Evolutionary conservation across 2,329 filamentous ascomycete species (phyloP), one percentile per base, ranked within the genome.

Genomic region (Xylaria polymorpha): DNA sequence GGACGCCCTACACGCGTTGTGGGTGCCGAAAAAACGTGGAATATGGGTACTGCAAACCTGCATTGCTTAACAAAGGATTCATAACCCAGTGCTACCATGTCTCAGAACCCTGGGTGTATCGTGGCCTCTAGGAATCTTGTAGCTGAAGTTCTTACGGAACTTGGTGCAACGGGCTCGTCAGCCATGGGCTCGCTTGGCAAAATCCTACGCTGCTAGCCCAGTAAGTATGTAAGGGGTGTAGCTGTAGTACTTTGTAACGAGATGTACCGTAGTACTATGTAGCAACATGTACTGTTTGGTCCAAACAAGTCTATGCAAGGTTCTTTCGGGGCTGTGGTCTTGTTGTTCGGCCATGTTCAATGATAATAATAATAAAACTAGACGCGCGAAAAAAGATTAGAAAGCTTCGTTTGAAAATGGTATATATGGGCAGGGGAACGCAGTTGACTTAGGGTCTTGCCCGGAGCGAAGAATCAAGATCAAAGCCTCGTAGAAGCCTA

Each of bases 71-170:
- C 10, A 70, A 68, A 69, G 71, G 64, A 69, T 71, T 63, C 22
- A 8, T 10, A 43, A 39, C 61, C 58, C 53, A n/a, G n/a, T 58
- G 62, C 32, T 53, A 10, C 20, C 48, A 53, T 64, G 71, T 72
- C 71, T 72, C 66, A 71, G 53, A 48, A 63, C 65, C 71, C 46
- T 71, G 70, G 9, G 14, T 37, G 37, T 37, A 71, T 70, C 70
- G 60, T 72, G 70, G 68, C 51, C 18, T 22, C 55, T 37, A 63
- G 57, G 56, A 65, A 64, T 71, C 61, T 51, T 61, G 69, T 62
- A 73, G 71, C 71, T 73, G 71, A 59, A 53, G 37, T 53, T 68
- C 43, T 61, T 50, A 25, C 44, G 46, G 41, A 53, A 41, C 61
- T 29, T 58, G 25, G 63, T 67, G 59, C 53, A 63, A 63, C 64